These are phyloP conservation scores for Eimeria necatrix DNA, from an alignment of 169 alveolate genomes.

Conservation along the genomic window DNA sequence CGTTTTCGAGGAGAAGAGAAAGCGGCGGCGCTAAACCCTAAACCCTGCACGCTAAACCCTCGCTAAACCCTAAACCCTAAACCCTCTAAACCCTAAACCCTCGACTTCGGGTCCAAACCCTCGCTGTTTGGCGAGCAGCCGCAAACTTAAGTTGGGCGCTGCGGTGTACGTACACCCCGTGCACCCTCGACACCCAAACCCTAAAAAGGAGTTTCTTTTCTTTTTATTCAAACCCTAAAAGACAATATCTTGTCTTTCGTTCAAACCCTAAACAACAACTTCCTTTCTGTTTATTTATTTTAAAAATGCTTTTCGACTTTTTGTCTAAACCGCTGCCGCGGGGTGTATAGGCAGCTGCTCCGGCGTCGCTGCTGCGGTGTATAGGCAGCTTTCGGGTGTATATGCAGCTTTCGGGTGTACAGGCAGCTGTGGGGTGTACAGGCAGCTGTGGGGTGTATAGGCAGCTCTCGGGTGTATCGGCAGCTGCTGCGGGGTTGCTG, in stretches of 20 bases:
- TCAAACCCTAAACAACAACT: background rate
- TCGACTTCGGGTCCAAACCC: background rate
- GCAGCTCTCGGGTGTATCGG: background rate
- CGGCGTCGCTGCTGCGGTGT: background rate
- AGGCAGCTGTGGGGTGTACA: constrained; percentile 15
- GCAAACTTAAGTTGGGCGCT: too few relatives aligned
- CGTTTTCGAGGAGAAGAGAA: background rate
- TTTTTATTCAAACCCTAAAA: background rate
- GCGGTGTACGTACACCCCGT: background rate
- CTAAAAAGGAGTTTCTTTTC: too few relatives aligned
- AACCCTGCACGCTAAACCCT: constrained; percentile 45
- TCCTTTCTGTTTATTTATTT: background rate
- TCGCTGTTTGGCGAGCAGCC: background rate
- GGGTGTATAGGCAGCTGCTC: background rate
- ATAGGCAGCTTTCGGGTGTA: background rate
- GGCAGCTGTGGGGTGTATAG: background rate
- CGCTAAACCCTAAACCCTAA: background rate
- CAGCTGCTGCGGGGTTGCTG: background rate
- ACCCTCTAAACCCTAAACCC: constrained; percentile 10
- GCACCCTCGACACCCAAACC: too few relatives aligned
- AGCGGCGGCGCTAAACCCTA: constrained; percentile 51
- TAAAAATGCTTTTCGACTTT: background rate
- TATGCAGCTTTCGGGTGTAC: too few relatives aligned
- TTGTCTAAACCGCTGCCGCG: background rate
- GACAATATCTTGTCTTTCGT: background rate